Conservation (phyloP, 495 filamentous ascomycete species). For the Clavariopsis aquatica region DNA sequence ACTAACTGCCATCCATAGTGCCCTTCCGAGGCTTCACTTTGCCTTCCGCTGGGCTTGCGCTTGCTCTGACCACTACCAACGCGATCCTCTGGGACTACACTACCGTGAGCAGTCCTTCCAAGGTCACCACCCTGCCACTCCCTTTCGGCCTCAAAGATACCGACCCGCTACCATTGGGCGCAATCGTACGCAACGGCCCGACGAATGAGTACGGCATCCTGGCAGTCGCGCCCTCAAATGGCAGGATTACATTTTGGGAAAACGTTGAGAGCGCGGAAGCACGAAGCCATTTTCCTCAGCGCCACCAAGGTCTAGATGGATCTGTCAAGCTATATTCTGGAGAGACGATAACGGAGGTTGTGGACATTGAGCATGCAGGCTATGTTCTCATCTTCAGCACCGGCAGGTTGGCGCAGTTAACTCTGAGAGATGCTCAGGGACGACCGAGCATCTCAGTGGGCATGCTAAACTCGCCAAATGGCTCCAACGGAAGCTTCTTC, state of each 20-base stretch:
- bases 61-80: constrained; percentile 74
- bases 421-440: constrained; percentile 79
- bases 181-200: constrained; percentile 71
- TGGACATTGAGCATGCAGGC: constrained; percentile 81
- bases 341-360: constrained; percentile 73
- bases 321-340: constrained; percentile 72
- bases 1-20: constrained; percentile 25
- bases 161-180: constrained; percentile 74
- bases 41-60: constrained; percentile 56
- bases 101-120: constrained; percentile 52
- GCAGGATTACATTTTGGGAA: constrained; percentile 92
- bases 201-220: constrained; percentile 79
- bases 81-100: constrained; percentile 89
- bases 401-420: constrained; percentile 82
- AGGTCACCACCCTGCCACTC: constrained; percentile 68
- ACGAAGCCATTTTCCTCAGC: constrained; percentile 72
- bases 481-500: constrained; percentile 65
- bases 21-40: constrained; percentile 34
- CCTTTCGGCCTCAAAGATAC: constrained; percentile 67
- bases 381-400: constrained; percentile 80
- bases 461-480: constrained; percentile 64
- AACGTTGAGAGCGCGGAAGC: constrained; percentile 80
- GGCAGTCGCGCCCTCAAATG: constrained; percentile 75
- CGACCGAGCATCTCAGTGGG: constrained; percentile 74
- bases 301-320: constrained; percentile 73